Evolutionary conservation across 768 basidiomycete genomes (phyloP).

Genomic region (Trametes elegans): DNA sequence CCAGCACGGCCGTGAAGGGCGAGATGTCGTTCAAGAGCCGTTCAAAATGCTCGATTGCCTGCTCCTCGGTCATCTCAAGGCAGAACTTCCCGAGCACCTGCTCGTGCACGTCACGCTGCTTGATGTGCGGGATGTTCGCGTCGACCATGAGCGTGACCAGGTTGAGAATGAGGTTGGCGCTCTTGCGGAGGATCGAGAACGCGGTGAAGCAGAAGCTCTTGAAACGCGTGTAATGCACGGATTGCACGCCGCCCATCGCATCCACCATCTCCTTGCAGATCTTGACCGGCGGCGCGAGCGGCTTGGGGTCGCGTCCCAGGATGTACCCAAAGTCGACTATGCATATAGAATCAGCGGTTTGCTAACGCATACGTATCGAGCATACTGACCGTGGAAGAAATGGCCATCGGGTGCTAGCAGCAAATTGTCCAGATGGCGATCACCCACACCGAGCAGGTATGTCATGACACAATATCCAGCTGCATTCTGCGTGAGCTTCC

Average conservation of each 20-base stretch:
- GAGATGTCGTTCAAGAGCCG: constrained; percentile 90
- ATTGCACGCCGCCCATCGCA: constrained; percentile 97
- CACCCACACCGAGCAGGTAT: constrained; percentile 93
- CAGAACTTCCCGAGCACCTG: constrained; percentile 97
- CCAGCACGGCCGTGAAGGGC: constrained; percentile 89
- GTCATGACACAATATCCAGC: constrained; percentile 99
- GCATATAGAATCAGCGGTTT: constrained; percentile 12
- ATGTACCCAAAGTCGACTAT: constrained; percentile 98
- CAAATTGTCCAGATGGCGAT: constrained; percentile 94
- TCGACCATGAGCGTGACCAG: constrained; percentile 96
- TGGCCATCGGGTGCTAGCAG: constrained; percentile 92
- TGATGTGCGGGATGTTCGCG: constrained; percentile 97
- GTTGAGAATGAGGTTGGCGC: constrained; percentile 95
- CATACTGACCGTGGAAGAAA: constrained; percentile 85
- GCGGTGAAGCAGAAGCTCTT: constrained; percentile 98
- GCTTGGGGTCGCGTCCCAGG: constrained; percentile 94
- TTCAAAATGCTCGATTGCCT: constrained; percentile 97
- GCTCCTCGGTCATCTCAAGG: constrained; percentile 90
- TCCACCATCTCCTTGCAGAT: constrained; percentile 99
- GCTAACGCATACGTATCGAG: not conserved
- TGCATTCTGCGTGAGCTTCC: constrained; percentile 33
- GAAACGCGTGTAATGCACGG: constrained; percentile 94
- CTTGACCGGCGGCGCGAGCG: constrained; percentile 96
- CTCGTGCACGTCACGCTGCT: constrained; percentile 81
- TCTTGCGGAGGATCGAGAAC: constrained; percentile 93